Base-by-base conservation (phyloP, 129 eudicot species). In the Mikania micrantha region DNA sequence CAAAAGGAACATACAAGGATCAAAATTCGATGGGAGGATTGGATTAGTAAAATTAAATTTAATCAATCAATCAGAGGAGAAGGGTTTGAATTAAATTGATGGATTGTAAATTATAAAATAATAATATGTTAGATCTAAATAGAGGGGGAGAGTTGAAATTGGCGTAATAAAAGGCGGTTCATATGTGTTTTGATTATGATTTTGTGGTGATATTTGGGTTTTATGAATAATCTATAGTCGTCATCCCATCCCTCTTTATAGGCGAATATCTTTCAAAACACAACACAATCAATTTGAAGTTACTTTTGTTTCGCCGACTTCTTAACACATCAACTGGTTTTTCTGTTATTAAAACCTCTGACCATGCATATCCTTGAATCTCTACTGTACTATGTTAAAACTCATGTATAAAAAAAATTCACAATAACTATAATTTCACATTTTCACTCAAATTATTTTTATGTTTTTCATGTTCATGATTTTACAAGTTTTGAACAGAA, bases 141-240 rank as follows among this genome's bases (percentile, higher is more conserved):
- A 59, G 42, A 31, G 41, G 65, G 42, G 53, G 64, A 60, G 79
- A 75, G 79, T 42, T 39, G 60, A 44, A 75, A 44, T 10, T 35
- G 79, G 75, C 70, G 80, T 25, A 68, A 48, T 47, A 49, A 36
- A 75, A 75, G 80, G 80, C 47, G 42, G 56, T 67, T 67, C 41
- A 8, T 70, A 31, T 47, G 50, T 58, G n/a, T n/a, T n/a, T 22
- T 31, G 36, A n/a, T 42, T 48, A 41, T 56, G 70, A 52, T 24
- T 74, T 39, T 65, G 67, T 32, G 42, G 62, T 54, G 32, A 5
- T 74, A 58, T 74, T 47, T 67, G 59, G 67, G n/a, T n/a, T n/a
- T n/a, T n/a, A n/a, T n/a, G n/a, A n/a, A n/a, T n/a, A n/a, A n/a
- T n/a, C n/a, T n/a, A n/a, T n/a, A n/a, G n/a, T n/a, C n/a, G n/a